A percentile compares a stretch with the other conserved stretches of the same genome.
Conservation (phyloP, 2,329 filamentous ascomycete species). For the Decorospora gaudefroyi region DNA sequence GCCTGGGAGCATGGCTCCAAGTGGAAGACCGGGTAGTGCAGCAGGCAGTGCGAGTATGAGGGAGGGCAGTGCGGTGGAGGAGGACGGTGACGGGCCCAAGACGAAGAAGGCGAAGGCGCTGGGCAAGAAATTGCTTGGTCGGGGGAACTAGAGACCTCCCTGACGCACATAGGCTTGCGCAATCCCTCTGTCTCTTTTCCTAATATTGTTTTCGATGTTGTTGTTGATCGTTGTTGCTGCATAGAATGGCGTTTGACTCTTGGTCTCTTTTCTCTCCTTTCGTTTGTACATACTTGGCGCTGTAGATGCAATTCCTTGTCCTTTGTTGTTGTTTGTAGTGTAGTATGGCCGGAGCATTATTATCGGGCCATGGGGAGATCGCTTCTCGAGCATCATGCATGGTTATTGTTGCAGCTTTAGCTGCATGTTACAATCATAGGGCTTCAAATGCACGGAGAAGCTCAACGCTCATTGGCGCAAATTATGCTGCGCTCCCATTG, state of each 20-base stretch:
- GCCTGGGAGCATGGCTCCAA: conserved; percentile 15
- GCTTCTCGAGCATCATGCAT: background rate
- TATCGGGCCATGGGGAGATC: background rate
- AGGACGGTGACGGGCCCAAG: conserved; percentile 9
- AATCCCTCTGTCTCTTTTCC: background rate
- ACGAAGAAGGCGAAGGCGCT: conserved; percentile 24
- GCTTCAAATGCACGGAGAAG: too few species aligned
- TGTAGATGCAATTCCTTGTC: background rate
- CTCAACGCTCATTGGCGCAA: too few species aligned
- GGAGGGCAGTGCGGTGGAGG: background rate
- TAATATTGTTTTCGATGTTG: conserved; percentile 1
- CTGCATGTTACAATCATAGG: conserved; percentile 10
- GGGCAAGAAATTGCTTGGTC: conserved; percentile 23
- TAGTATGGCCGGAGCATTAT: background rate
- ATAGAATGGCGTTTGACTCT: background rate
- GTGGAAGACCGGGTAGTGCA: conserved; percentile 11
- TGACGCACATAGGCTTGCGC: too few species aligned
- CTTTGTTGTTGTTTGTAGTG: conserved; percentile 1
- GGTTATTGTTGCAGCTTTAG: conserved; percentile 12
- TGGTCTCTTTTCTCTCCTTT: background rate
- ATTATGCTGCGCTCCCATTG: too few species aligned
- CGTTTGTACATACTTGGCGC: conserved; percentile 4
- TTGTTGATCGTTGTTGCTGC: background rate
- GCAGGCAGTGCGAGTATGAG: conserved; percentile 6
- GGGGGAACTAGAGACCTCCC: conserved; percentile 8